These are phyloP conservation scores for Phytophthora brassicae DNA, from an alignment of 352 stramenopile genomes.

Conservation along the genomic window DNA sequence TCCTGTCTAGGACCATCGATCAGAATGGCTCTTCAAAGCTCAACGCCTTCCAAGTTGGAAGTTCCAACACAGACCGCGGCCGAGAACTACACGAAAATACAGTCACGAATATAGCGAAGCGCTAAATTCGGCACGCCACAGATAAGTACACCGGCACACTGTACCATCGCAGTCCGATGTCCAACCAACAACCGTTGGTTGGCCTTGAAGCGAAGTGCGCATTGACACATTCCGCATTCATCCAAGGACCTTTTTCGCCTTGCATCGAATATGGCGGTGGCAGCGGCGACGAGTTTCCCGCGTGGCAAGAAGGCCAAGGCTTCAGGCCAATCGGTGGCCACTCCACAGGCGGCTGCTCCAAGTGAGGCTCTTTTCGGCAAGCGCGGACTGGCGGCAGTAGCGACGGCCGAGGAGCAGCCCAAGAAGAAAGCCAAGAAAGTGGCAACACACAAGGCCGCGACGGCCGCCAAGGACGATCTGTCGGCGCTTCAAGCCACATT, in stretches of 20 bases:
- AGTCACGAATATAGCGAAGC: too few species aligned
- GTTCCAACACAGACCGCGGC: too few species aligned
- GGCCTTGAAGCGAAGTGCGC: constrained; percentile 19
- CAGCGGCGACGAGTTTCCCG: constrained; percentile 60
- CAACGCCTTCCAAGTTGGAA: too few species aligned
- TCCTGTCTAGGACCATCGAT: constrained; percentile 22
- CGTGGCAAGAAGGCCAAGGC: constrained; percentile 61
- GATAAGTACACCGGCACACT: too few species aligned
- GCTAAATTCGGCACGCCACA: too few species aligned
- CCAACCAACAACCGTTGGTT: constrained; percentile 24
- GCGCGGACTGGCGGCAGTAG: constrained; percentile 49
- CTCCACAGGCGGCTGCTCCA: constrained; percentile 24
- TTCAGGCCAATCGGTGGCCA: constrained; percentile 36
- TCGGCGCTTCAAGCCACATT: constrained; percentile 37
- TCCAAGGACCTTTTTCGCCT: neutral
- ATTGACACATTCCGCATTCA: constrained; percentile 10
- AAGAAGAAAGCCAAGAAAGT: constrained; percentile 38
- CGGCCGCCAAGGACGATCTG: constrained; percentile 26
- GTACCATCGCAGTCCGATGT: neutral
- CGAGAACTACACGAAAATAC: too few species aligned
- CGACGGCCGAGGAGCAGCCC: constrained; percentile 23
- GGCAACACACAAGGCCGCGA: constrained; percentile 11
- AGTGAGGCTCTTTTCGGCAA: constrained; percentile 75
- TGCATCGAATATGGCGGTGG: constrained; percentile 12
- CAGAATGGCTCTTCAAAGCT: too few species aligned